Base-by-base conservation (phyloP, 345 rosid species). In the Aquilaria yunnanensis region DNA sequence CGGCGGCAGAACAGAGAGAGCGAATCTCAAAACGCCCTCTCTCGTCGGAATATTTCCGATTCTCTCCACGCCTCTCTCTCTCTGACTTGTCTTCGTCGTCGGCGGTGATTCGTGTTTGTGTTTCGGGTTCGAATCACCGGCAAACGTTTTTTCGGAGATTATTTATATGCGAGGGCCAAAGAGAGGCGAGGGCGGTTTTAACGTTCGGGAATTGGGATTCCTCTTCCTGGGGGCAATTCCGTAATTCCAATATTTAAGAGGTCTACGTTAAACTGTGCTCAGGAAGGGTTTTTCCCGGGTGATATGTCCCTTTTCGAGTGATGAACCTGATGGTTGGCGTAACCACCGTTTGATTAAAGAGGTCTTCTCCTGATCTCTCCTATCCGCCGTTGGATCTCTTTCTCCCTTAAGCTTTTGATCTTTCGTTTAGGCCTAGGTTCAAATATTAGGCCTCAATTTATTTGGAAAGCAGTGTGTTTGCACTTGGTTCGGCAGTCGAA, bases 81-180 rank as follows among this genome's bases (percentile, higher is more conserved):
- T 29, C 32, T 12, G 49, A 16, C 9, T 5, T 16, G 4, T 32
- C 41, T 14, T 43, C 0, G 14, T 14, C 48, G 14, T 14, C 47
- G 55, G 5, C 16, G 54, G 45, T 29, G 29, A n/a, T 4, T 6
- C 47, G 34, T 6, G 32, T 58, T 47, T 31, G 54, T 56, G 61
- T 63, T 34, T 50, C 59, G 50, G 65, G 47, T 30, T 67, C 65
- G 52, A 70, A 74, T 74, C 80, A 77, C 78, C 80, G 77, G 81
- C 71, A 71, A 71, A 67, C 69, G 61, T 45, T 29, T 37, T 9
- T 37, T 4, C 0, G 43, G 66, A 70, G 75, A 70, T 78, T 71
- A 16, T 29, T 33, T 41, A 14, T 14, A 32, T 1, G 13, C 8
- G 10, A 69, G 62, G 70, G 71, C 33, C 53, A 67, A 64, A 31